Percentiles rank a stretch among this genome's conserved stretches.
These are phyloP conservation scores for Leptosphaerulina australis DNA, from an alignment of 2,329 filamentous ascomycete genomes.

Conservation along the genomic window DNA sequence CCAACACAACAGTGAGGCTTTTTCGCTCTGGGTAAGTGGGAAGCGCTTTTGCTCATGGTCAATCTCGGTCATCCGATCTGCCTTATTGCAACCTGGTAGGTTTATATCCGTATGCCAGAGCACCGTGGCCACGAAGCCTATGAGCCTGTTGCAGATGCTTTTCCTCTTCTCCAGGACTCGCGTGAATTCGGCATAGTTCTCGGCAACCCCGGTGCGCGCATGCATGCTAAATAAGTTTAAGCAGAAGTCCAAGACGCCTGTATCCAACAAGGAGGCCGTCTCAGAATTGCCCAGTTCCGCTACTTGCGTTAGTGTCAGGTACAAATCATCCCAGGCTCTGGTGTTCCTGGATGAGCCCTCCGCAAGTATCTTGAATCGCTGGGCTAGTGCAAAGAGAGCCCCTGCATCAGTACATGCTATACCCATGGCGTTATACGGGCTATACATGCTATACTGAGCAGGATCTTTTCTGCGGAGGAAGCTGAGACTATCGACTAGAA, in stretches of 20 bases:
- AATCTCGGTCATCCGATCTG: conserved; percentile 29
- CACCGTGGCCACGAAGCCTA: conserved; percentile 37
- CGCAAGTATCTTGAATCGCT: conserved; percentile 30
- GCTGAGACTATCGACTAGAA: conserved; percentile 42
- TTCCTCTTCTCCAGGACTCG: conserved; percentile 42
- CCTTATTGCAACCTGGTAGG: conserved; percentile 15
- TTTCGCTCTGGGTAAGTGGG: conserved; percentile 36
- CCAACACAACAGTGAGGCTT: conserved; percentile 32
- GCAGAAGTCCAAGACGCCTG: conserved; percentile 38
- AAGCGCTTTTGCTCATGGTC: conserved; percentile 35
- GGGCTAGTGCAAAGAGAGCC: conserved; percentile 25
- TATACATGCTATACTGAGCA: conserved; percentile 34
- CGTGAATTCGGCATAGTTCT: conserved; percentile 30
- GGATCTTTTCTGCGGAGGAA: conserved; percentile 43
- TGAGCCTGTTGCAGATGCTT: conserved; percentile 39
- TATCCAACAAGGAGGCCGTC: conserved; percentile 34
- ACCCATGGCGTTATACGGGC: conserved; percentile 37
- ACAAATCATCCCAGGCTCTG: conserved; percentile 48
- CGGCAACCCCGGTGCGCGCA: conserved; percentile 21
- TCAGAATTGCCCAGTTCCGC: conserved; percentile 38
- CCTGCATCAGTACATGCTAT: conserved; percentile 19
- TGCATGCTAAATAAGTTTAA: conserved; percentile 41
- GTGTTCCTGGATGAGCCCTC: conserved; percentile 29
- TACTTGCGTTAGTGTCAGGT: conserved; percentile 39
- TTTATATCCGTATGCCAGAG: conserved; percentile 38